Conservation (phyloP, 768 basidiomycete species). For the Gelatoporia subvermispora region DNA sequence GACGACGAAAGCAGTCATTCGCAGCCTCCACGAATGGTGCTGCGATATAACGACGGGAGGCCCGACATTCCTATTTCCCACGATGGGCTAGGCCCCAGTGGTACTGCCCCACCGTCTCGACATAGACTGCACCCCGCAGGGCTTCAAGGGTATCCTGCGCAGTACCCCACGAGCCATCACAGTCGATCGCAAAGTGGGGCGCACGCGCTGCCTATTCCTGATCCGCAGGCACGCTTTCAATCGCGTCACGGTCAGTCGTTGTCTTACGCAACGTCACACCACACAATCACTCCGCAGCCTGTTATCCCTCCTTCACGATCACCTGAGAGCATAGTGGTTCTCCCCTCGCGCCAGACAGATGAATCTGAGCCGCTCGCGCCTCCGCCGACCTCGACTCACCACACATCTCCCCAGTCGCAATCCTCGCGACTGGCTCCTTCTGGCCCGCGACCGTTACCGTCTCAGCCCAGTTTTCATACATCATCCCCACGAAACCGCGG, state of each 20-base stretch:
- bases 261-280: constrained; percentile 20
- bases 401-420: constrained; percentile 2
- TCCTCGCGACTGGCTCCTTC: neutral
- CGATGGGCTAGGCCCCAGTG: neutral
- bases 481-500: constrained; percentile 1
- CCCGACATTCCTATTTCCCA: constrained; percentile 61
- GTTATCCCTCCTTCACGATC: constrained; percentile 19
- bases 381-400: constrained; percentile 11
- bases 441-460: constrained; percentile 7
- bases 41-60: constrained; percentile 62
- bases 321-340: constrained; percentile 25
- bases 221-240: neutral
- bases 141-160: neutral
- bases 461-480: constrained; percentile 7
- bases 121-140: constrained; percentile 6
- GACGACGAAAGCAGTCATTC: constrained; percentile 40
- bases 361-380: constrained; percentile 7
- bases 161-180: constrained; percentile 11
- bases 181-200: constrained; percentile 13
- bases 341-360: constrained; percentile 22
- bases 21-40: constrained; percentile 66
- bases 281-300: constrained; percentile 7
- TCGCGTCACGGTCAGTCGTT: constrained; percentile 21
- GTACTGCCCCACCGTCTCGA: neutral
- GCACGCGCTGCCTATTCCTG: constrained; percentile 7